These are phyloP conservation scores for Eucalyptus camaldulensis DNA, from an alignment of 345 rosid species.

Conservation along the genomic window DNA sequence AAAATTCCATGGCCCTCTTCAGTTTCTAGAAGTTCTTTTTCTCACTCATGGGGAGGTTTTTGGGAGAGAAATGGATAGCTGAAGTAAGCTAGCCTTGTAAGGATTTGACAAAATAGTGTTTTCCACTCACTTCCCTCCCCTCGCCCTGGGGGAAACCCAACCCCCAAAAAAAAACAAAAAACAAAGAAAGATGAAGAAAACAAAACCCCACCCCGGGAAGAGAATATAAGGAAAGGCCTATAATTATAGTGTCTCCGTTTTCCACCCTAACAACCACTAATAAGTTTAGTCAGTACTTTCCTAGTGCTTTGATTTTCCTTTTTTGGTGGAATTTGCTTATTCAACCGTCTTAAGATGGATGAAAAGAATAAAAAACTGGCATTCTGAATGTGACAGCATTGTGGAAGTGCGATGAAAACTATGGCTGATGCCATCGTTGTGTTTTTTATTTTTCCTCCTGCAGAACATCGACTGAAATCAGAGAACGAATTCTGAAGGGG, in stretches of 20 bases:
- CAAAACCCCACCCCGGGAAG: not conserved
- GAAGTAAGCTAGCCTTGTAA: not conserved
- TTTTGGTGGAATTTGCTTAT: not conserved
- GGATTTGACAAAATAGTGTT: not conserved
- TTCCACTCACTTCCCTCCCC: too few species aligned
- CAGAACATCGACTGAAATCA: slow-evolving; percentile 86
- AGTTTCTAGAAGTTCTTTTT: not conserved
- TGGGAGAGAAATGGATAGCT: not conserved
- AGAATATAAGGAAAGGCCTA: not conserved
- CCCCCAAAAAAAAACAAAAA: too few species aligned
- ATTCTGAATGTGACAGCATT: not conserved
- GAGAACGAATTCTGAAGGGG: slow-evolving; percentile 84
- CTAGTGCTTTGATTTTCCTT: not conserved
- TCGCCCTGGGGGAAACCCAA: too few species aligned
- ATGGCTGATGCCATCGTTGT: not conserved
- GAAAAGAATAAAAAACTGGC: not conserved
- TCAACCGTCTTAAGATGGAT: not conserved
- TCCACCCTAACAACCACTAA: not conserved
- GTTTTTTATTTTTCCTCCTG: not conserved
- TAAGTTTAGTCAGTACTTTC: not conserved
- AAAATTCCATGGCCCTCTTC: not conserved
- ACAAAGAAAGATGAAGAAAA: not conserved
- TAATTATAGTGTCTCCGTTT: not conserved
- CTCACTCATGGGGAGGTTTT: not conserved
- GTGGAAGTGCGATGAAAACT: not conserved